These are phyloP conservation scores for Chalciporus piperatus DNA, from an alignment of 768 basidiomycete species.

Conservation along the genomic window DNA sequence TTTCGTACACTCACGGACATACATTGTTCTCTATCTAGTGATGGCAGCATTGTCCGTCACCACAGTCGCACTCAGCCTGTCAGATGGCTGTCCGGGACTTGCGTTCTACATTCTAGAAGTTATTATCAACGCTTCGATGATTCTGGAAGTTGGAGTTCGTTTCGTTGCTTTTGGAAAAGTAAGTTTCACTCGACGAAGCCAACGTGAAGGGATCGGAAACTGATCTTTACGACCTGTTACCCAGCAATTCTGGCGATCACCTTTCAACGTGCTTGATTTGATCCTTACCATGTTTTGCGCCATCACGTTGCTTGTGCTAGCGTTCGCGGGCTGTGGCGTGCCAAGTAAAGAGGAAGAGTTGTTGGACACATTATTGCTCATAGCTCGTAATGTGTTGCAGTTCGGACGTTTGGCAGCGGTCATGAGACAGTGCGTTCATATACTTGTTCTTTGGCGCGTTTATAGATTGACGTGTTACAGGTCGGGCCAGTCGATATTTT, in stretches of 20 bases:
- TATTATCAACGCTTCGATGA: conserved; percentile 89
- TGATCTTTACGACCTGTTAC: neutral
- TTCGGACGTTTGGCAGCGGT: conserved; percentile 91
- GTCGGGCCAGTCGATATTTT: conserved; percentile 87
- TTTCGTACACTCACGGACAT: conserved; percentile 83
- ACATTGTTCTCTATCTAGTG: conserved; percentile 83
- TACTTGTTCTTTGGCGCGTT: neutral
- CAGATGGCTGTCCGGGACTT: conserved; percentile 82
- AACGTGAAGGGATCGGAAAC: neutral
- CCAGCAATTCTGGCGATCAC: conserved; percentile 96
- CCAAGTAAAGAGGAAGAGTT: conserved; percentile 92
- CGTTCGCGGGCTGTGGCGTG: conserved; percentile 80
- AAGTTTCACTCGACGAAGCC: conserved; percentile 30
- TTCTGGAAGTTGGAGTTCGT: conserved; percentile 86
- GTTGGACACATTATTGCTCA: conserved; percentile 86
- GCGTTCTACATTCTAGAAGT: conserved; percentile 88
- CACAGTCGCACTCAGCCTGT: conserved; percentile 79
- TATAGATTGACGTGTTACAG: conserved; percentile 36
- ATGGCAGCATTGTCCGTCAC: conserved; percentile 88
- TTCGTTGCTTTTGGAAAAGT: conserved; percentile 93
- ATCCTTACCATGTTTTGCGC: conserved; percentile 87
- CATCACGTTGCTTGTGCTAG: conserved; percentile 83
- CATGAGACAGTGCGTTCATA: conserved; percentile 77
- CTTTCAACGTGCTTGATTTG: conserved; percentile 87
- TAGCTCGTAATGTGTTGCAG: conserved; percentile 90